Evolutionary conservation across 352 stramenopile species (phyloP).

Genomic region (Pelagophyceae sp.): DNA sequence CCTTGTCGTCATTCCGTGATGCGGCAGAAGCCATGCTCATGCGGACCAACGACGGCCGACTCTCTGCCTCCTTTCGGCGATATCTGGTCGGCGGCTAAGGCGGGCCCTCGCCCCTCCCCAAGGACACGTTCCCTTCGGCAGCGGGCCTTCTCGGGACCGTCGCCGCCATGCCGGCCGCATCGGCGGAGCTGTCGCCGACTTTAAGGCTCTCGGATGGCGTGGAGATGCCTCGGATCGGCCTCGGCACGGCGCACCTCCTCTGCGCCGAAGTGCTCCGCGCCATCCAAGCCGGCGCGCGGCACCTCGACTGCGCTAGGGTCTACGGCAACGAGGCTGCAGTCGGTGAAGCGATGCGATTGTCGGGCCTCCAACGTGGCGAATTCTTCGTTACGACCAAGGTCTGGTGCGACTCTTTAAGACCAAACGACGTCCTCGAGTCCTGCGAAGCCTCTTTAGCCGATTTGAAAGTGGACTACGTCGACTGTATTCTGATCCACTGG

Average conservation of each 20-base stretch:
- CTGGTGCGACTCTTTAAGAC: slow-evolving; percentile 48
- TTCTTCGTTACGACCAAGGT: slow-evolving; percentile 71
- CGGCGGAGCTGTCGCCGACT: neutral
- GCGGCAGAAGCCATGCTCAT: no score
- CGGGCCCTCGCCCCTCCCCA: no score
- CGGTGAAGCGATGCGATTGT: neutral
- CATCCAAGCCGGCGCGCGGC: slow-evolving; percentile 41
- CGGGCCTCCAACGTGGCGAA: slow-evolving; percentile 53
- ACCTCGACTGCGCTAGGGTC: slow-evolving; percentile 50
- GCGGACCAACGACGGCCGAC: no score
- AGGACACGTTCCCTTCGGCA: no score
- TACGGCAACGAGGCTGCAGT: slow-evolving; percentile 58
- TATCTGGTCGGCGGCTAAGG: no score
- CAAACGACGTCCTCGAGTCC: slow-evolving; percentile 53
- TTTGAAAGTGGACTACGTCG: slow-evolving; percentile 60
- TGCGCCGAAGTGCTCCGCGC: neutral
- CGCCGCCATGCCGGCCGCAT: no score
- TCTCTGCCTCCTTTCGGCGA: no score
- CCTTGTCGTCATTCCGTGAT: no score
- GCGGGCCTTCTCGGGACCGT: no score
- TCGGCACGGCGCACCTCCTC: neutral
- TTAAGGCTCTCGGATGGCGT: neutral
- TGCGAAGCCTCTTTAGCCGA: slow-evolving; percentile 52
- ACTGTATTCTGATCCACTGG: slow-evolving; percentile 68
- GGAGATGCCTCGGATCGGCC: neutral